Percentiles rank a stretch among this genome's conserved stretches.
phyloP scores from a whole-genome alignment of 805 yeast species.

The Metschnikowia lachancei region DNA sequence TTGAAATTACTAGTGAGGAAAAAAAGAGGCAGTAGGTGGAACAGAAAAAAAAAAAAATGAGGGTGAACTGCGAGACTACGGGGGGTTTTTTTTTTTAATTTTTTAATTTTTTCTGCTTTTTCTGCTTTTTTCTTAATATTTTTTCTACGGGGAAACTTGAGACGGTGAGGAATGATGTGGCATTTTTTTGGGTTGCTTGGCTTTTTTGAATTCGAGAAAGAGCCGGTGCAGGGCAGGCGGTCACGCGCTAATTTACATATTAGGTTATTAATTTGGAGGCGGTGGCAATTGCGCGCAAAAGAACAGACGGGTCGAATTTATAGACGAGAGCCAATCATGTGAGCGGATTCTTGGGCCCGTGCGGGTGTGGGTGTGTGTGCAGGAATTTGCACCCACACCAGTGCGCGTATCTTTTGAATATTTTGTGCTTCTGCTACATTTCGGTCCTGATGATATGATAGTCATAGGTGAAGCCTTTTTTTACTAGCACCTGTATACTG shows the following conservation, averaged over 20 bases:
- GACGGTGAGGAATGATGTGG: neutral
- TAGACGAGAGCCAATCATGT: neutral
- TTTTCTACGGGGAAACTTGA: no score
- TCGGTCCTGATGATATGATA: no score
- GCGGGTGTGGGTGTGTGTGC: neutral
- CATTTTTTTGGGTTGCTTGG: neutral
- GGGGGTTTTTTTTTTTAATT: neutral
- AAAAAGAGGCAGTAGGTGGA: neutral
- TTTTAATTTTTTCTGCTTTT: neutral
- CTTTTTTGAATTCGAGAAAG: neutral
- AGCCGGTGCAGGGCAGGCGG: neutral
- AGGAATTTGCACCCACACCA: conserved; percentile 1
- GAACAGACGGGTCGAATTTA: neutral
- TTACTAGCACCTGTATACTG: no score
- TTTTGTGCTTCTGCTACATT: no score
- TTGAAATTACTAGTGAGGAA: neutral
- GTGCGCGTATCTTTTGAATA: neutral
- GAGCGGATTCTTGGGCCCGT: neutral
- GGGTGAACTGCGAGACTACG: conserved; percentile 5
- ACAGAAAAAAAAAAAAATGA: conserved; percentile 2
- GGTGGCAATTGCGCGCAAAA: no score
- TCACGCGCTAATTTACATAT: neutral
- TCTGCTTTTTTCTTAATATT: neutral
- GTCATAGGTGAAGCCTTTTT: no score
- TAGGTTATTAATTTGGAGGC: no score